Evolutionary conservation across 2,329 filamentous ascomycete species (phyloP).

Genomic region (Penicillium expansum): DNA sequence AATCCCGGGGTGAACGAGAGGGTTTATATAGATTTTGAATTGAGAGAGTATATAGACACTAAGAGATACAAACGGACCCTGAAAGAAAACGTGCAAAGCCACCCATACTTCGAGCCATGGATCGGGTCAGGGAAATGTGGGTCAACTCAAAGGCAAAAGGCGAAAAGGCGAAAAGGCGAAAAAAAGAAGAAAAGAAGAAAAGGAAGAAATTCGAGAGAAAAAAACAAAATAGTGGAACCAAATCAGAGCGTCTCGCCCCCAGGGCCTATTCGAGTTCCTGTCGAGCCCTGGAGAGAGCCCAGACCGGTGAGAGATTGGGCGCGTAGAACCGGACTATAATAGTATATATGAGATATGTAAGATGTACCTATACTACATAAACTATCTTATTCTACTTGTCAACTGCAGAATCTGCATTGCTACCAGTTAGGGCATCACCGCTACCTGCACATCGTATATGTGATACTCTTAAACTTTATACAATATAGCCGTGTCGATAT

Average conservation of each 20-base stretch:
- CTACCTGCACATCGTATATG: background rate
- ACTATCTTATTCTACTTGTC: background rate
- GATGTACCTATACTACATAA: background rate
- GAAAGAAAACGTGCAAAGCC: conserved; percentile 2
- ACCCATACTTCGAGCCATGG: conserved; percentile 18
- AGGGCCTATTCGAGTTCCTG: background rate
- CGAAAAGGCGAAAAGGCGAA: conserved; percentile 6
- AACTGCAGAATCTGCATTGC: background rate
- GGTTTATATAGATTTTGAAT: conserved; percentile 23
- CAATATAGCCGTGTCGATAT: background rate
- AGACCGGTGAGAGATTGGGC: background rate
- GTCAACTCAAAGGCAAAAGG: conserved; percentile 17
- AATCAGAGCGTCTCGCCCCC: conserved; percentile 11
- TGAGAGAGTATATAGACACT: background rate
- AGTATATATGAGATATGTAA: background rate
- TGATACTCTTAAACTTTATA: background rate
- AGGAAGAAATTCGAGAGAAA: conserved; percentile 14
- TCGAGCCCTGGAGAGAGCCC: background rate
- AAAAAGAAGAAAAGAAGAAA: conserved; percentile 8
- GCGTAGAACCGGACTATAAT: background rate
- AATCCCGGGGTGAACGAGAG: conserved; percentile 4
- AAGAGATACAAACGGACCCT: background rate
- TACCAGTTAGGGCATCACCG: conserved; percentile 3
- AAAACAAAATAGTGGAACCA: conserved; percentile 5
- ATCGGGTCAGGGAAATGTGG: conserved; percentile 15